Conservation (phyloP, 2,329 filamentous ascomycete genomes). For the Scedosporium aurantiacum region DNA sequence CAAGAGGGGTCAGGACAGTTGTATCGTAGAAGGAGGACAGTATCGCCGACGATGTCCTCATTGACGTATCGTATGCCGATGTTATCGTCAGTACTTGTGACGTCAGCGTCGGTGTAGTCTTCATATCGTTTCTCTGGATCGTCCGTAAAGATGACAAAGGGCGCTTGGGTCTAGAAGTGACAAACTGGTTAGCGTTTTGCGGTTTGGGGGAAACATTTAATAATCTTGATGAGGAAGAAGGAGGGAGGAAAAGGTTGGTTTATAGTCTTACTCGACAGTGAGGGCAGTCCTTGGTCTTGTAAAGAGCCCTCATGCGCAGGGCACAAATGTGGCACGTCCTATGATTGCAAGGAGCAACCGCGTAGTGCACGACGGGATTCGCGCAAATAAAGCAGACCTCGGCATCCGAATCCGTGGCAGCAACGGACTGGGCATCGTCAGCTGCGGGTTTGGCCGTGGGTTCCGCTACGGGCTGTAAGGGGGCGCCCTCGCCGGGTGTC, state of each 20-base stretch:
- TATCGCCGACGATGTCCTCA: slow-evolving; percentile 83
- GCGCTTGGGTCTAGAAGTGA: slow-evolving; percentile 45
- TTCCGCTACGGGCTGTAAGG: background rate
- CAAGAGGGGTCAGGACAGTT: slow-evolving; percentile 82
- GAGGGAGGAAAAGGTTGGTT: background rate
- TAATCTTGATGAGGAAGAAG: background rate
- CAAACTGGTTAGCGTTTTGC: background rate
- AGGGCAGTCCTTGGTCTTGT: slow-evolving; percentile 94
- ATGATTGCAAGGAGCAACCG: slow-evolving; percentile 90
- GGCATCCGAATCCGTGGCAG: slow-evolving; percentile 44
- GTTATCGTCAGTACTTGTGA: slow-evolving; percentile 69
- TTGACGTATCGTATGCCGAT: slow-evolving; percentile 88
- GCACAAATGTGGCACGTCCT: slow-evolving; percentile 94
- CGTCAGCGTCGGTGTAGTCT: slow-evolving; percentile 65
- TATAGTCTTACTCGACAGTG: slow-evolving; percentile 67
- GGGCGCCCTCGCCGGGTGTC: background rate
- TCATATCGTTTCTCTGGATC: slow-evolving; percentile 71
- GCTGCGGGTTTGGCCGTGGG: slow-evolving; percentile 4
- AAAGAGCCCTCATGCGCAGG: slow-evolving; percentile 79
- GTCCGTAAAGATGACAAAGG: slow-evolving; percentile 87
- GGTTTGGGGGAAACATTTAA: slow-evolving; percentile 14
- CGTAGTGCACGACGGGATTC: slow-evolving; percentile 75
- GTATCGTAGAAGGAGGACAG: slow-evolving; percentile 75
- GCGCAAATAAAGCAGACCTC: slow-evolving; percentile 98
- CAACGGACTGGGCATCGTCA: slow-evolving; percentile 7